Evolutionary conservation across 2,329 filamentous ascomycete genomes (phyloP), one percentile per base, ranked within the genome.

Genomic region (Talaromyces sp.): DNA sequence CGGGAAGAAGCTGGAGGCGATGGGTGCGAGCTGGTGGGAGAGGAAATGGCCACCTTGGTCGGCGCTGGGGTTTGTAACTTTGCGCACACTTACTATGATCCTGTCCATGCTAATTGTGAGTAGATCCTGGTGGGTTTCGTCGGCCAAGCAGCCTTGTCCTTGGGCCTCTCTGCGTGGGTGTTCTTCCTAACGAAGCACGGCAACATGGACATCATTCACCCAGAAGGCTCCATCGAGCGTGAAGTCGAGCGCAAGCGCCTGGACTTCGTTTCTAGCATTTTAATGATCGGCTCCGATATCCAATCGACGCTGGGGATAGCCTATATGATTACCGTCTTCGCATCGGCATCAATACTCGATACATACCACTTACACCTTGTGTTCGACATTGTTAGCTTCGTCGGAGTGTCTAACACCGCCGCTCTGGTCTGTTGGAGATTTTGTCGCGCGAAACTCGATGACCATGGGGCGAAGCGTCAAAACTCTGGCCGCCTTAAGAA

Each of bases 11-110:
- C 22, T 22, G 22, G 76, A 78, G 63, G 79, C 82, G 0, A 81
- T 81, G 13, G 78, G 80, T 0, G 82, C 76, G 15, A 82, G 72
- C 58, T 82, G 83, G 0, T 79, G 72, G 0, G 70, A 59, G 59
- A 65, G 59, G 56, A 63, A 60, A 69, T 69, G 69, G 66, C 71
- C 28, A 70, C 71, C 57, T 67, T 75, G 44, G 72, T 71, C 28
- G 71, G 71, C 57, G 70, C 70, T 36, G 72, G 71, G 57, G 71
- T 74, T 62, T 62, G 70, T 63, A 30, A 3, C 32, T 36, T 17
- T 36, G 13, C 3, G 13, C 52, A 60, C 53, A 55, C 47, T 55
- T 19, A 33, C 8, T 51, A 33, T 49, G n/a, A 8, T 42, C 8
- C 22, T 42, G 15, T 49, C 25, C 10, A 52, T 57, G 17, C 47